Evolutionary conservation across 371 early-diverging fungal genomes (phyloP), one percentile per base, ranked within the genome.

Genomic region (Mucor indicus): DNA sequence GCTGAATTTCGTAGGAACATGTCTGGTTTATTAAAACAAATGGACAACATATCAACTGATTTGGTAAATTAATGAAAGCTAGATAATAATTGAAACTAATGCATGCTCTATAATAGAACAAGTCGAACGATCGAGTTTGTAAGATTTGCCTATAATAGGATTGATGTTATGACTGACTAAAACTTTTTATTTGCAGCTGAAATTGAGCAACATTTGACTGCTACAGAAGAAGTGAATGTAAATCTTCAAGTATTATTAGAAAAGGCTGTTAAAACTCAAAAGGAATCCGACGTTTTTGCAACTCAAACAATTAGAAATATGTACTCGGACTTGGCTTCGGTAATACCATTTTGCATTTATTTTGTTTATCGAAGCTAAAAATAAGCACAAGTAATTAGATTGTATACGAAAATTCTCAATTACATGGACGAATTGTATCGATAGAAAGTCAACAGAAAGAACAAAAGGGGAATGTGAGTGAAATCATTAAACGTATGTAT

Each of bases 151-250:
- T n/a, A n/a, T n/a, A n/a, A n/a, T n/a, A n/a, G n/a, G n/a, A n/a
- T n/a, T n/a, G n/a, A n/a, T n/a, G n/a, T n/a, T n/a, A n/a, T n/a
- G n/a, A n/a, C n/a, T n/a, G n/a, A n/a, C n/a, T n/a, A n/a, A n/a
- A n/a, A 22, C 38, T 44, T 30, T 27, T 21, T n/a, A 20, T 16
- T 15, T 33, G n/a, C 43, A 75, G 75, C 46, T 24, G 79, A 80
- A 30, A 81, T 80, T 9, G 83, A 80, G 40, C 77, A 82, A 39
- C 72, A 74, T 42, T 50, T 82, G 33, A 68, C 70, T 11, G 59
- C 69, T 38, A 76, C 83, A 13, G 73, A 79, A 55, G 83, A 80
- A 48, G 59, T 72, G 23, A 82, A 82, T 60, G 79, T 80, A 24
- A 79, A 80, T 42, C 60, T 82, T 13, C 81, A 80, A 43, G 53